Evolutionary conservation across 225 moss, liverwort and hornwort genomes (phyloP).

Genomic region (Polytrichum formosum): DNA sequence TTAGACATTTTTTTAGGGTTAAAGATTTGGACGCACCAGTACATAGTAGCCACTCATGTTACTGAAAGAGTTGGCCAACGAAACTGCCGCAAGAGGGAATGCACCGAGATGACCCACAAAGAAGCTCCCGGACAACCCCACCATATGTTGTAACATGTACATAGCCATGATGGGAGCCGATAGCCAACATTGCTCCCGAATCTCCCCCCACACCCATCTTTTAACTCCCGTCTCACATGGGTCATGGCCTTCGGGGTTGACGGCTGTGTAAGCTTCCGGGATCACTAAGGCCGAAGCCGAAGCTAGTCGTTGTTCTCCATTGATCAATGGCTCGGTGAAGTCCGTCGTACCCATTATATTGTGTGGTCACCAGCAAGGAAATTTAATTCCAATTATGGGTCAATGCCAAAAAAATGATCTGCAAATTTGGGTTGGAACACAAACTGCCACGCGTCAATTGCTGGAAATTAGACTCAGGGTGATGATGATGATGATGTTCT

Average conservation of each 20-base stretch:
- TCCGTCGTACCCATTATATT: not conserved
- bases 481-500: no score
- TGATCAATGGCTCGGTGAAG: slow-evolving; percentile 13
- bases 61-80: slow-evolving; percentile 4
- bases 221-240: not conserved
- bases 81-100: slow-evolving; percentile 3
- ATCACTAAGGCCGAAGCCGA: not conserved
- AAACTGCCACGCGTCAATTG: no score
- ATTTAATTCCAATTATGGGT: no score
- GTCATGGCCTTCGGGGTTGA: slow-evolving; percentile 6
- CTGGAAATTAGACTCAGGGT: no score
- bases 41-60: slow-evolving; percentile 8
- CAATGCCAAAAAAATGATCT: no score
- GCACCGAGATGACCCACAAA: slow-evolving; percentile 7
- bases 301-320: not conserved
- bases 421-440: no score
- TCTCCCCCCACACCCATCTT: slow-evolving; percentile 7
- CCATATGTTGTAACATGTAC: slow-evolving; percentile 3
- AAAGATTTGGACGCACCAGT: not conserved
- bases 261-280: not conserved
- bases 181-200: slow-evolving; percentile 8
- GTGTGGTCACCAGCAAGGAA: no score
- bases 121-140: not conserved
- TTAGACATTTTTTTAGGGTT: not conserved
- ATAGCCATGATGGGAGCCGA: slow-evolving; percentile 8